Conservation (phyloP, 1,284 basidiomycete species). For the Pseudozyma sp. region DNA sequence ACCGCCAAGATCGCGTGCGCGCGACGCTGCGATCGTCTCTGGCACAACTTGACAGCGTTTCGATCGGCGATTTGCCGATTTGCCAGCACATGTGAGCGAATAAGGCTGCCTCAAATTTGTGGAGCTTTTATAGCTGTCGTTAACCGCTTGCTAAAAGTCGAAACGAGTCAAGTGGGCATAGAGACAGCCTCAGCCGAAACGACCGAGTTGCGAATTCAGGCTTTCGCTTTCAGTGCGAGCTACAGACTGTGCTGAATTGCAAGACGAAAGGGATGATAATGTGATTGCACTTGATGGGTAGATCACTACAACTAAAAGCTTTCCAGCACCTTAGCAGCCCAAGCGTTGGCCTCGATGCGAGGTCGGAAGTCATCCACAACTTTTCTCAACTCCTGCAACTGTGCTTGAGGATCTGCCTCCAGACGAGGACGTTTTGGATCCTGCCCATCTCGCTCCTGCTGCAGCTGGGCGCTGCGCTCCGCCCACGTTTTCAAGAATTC, state of each 20-base stretch:
- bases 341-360: conserved; percentile 79
- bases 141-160: no score
- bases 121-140: no score
- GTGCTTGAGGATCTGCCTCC: conserved; percentile 71
- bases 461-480: conserved; percentile 28
- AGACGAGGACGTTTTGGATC: not conserved
- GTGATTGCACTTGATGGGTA: no score
- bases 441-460: not conserved
- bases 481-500: conserved; percentile 83
- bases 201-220: no score
- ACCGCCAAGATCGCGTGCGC: not conserved
- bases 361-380: conserved; percentile 78
- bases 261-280: no score
- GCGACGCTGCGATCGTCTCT: not conserved
- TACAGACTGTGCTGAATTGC: no score
- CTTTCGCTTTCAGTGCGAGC: no score
- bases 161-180: no score
- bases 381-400: conserved; percentile 77
- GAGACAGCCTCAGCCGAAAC: no score
- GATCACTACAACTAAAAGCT: conserved; percentile 52
- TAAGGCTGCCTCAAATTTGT: no score
- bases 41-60: not conserved
- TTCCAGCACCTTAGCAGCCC: conserved; percentile 77
- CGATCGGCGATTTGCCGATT: not conserved
- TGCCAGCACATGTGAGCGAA: no score